Base-by-base conservation (phyloP, 306 rosid species). In the Benincasa hispida region DNA sequence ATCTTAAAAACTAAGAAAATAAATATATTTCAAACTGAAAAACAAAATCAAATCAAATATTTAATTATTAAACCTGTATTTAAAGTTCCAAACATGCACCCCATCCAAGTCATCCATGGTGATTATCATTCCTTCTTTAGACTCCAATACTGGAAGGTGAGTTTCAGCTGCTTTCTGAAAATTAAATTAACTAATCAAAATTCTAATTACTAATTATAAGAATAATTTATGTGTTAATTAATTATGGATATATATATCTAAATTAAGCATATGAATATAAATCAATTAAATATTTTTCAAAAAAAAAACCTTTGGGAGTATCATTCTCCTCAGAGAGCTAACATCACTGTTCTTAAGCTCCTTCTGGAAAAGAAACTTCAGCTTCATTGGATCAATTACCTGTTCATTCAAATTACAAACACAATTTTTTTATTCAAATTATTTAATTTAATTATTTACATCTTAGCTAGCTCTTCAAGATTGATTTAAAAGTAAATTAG, bases 301-400 rank as follows among this genome's bases (percentile, higher is more conserved):
- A 14, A 50, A 6, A 18, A 12, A 22, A 67, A 91, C 98, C 98
- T 94, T 94, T 39, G 98, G 98, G 68, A 94, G 91, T 45, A 94
- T 69, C 97, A 94, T 90, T 79, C 97, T 88, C 83, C 92, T 87
- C 5, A 94, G 96, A 79, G 96, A 86, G 84, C 93, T 89, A 67
- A 94, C 98, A 59, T 94, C 98, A 57, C 98, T 94, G 87, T 90
- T 91, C 83, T 81, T 94, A 15, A 94, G 89, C 86, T 91, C 97
- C 84, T 94, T 94, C 58, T 91, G 89, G 78, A 94, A 94, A 58
- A 94, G 93, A 84, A 88, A 91, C 84, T 80, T 90, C 86, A 94
- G 74, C 76, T 82, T 84, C 55, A 79, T 78, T 11, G 80, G 84
- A 84, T 90, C 91, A 25, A 85, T 91, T 76, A 79, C 89, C 98